Conservation (phyloP, 208 protist species). For the Borovskyia barvae region DNA sequence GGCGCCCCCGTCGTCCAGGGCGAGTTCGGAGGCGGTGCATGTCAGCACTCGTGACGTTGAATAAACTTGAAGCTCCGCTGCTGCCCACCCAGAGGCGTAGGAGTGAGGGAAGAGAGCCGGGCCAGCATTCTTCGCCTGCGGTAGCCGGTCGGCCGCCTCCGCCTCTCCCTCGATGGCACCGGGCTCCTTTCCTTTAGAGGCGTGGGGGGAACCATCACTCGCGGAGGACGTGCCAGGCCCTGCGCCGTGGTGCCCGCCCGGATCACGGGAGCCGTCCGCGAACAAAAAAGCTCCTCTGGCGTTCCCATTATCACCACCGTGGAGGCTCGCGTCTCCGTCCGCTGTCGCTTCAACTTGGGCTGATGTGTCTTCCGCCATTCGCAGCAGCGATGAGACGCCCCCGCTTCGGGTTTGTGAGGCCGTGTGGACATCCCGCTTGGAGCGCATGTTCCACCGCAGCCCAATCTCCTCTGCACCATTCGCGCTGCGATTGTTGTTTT, state of each 20-base stretch:
- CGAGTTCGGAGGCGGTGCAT: constrained; percentile 21
- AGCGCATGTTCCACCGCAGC: constrained; percentile 22
- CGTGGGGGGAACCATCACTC: not conserved
- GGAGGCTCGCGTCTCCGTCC: too few species aligned
- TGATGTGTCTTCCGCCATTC: not conserved
- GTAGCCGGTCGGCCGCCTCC: too few species aligned
- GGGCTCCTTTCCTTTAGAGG: not conserved
- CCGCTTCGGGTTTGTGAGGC: not conserved
- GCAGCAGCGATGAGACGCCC: not conserved
- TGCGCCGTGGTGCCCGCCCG: not conserved
- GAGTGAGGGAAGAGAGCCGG: not conserved
- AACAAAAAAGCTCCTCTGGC: too few species aligned
- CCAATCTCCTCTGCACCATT: constrained; percentile 27
- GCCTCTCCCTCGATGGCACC: not conserved
- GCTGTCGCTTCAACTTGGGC: too few species aligned
- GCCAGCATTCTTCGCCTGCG: too few species aligned
- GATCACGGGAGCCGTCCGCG: not conserved
- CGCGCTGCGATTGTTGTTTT: constrained; percentile 29
- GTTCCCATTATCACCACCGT: too few species aligned
- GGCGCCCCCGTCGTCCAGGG: not conserved
- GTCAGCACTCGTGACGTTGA: constrained; percentile 16
- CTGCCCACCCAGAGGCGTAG: constrained; percentile 18
- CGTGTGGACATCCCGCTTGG: too few species aligned
- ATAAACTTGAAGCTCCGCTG: constrained; percentile 30
- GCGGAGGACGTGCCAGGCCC: not conserved